Conservation (phyloP, 768 basidiomycete species). For the Leccinum subgranulosum region DNA sequence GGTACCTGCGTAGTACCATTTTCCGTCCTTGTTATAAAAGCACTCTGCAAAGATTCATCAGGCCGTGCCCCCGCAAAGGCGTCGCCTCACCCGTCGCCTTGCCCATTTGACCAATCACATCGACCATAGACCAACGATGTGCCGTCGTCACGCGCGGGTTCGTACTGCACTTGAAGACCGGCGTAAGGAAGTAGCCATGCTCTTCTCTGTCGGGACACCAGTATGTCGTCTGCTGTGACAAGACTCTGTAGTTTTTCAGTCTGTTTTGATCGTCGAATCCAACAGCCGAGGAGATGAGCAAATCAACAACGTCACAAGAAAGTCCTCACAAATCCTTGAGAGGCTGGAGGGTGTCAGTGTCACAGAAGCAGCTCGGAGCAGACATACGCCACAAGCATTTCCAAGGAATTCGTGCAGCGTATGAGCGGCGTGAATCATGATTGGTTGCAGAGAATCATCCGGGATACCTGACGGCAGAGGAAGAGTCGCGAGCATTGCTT, state of each 20-base stretch:
- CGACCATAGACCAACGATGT: constrained; percentile 69
- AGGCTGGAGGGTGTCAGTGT: constrained; percentile 36
- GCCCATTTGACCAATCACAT: constrained; percentile 56
- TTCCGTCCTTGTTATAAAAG: constrained; percentile 76
- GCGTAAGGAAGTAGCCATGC: constrained; percentile 74
- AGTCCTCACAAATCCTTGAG: constrained; percentile 54
- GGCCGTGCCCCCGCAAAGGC: background rate
- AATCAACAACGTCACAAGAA: background rate
- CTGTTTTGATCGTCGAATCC: constrained; percentile 33
- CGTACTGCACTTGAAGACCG: constrained; percentile 74
- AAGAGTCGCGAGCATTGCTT: constrained; percentile 53
- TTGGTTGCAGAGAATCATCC: constrained; percentile 64
- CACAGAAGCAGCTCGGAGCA: background rate
- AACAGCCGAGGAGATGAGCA: background rate
- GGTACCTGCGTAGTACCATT: constrained; percentile 83
- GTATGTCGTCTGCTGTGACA: constrained; percentile 63
- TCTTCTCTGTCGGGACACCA: constrained; percentile 85
- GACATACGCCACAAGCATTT: constrained; percentile 53
- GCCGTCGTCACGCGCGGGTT: constrained; percentile 75
- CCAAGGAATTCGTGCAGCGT: constrained; percentile 69
- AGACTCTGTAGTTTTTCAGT: constrained; percentile 61
- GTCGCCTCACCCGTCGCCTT: constrained; percentile 55
- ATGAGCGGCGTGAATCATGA: constrained; percentile 59
- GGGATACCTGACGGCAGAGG: constrained; percentile 65
- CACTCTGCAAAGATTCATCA: constrained; percentile 48